Evolutionary conservation across 768 basidiomycete species (phyloP), one percentile per base, ranked within the genome.

Genomic region (Phaeotremella fagi): DNA sequence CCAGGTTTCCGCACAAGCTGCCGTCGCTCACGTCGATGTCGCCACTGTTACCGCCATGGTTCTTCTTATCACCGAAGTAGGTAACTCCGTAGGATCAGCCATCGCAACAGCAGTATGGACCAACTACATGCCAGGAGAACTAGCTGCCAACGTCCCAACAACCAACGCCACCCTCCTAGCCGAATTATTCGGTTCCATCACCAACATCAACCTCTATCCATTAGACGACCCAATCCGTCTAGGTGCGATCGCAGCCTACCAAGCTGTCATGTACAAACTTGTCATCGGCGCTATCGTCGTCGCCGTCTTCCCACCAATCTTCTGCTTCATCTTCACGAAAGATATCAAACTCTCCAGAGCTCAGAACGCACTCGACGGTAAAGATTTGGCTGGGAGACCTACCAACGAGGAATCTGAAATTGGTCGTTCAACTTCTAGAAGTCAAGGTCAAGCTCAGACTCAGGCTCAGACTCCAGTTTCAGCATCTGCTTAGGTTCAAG

Each of bases 1-100:
- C 1, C 82, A 82, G 64, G 82, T 84, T 31, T 81, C 79, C 26
- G 81, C 84, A 2, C 85, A 86, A 64, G 85, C 83, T 2, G 76
- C 80, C 11, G 85, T 85, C 2, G 76, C 81, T 0, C 85, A 85
- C 61, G 55, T 58, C 44, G 85, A 86, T 53, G 81, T 86, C 4
- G 85, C 83, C 0, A 82, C 82, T 61, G 82, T 82, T 37, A 86
- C 83, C 4, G 69, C 66, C 18, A 58, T 85, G 47, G 82, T 86
- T 4, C 71, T 86, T n/a, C 77, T 87, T 15, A 67, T 84, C 41
- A 84, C 85, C 0, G 84, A 87, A 64, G 80, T 85, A 45, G 85
- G 85, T 9, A 83, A 82, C 23, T 80, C 81, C 12, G 80, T 84
- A 23, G 85, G 85, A 26, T 79, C 76, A n/a, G 83, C 83, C 7